A percentile compares a stretch with the other conserved stretches of the same genome.
phyloP scores from a whole-genome alignment of 2,329 filamentous ascomycete species.

The Paracoccidioides brasiliensis region DNA sequence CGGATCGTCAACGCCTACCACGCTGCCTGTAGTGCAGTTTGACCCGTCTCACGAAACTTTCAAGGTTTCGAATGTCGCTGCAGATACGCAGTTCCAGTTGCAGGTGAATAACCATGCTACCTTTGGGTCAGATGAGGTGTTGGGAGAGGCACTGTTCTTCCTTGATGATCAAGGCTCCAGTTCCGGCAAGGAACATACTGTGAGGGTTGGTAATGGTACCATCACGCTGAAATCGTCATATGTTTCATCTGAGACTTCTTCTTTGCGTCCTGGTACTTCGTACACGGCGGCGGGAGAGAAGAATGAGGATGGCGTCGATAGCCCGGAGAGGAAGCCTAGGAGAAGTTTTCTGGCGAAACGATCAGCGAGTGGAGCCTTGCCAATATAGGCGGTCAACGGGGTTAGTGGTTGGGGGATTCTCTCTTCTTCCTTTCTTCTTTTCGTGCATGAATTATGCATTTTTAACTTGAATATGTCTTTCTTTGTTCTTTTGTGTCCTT shows the following conservation, averaged over 20 bases:
- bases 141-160: conserved; percentile 81
- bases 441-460: not conserved
- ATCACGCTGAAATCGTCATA: conserved; percentile 67
- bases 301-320: conserved; percentile 18
- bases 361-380: conserved; percentile 15
- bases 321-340: conserved; percentile 30
- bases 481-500: too few species aligned
- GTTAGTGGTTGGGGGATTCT: not conserved
- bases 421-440: not conserved
- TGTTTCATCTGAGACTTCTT: conserved; percentile 34
- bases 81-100: conserved; percentile 76
- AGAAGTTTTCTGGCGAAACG: conserved; percentile 37
- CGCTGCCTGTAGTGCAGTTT: conserved; percentile 42
- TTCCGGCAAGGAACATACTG: conserved; percentile 53
- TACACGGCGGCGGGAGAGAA: conserved; percentile 20
- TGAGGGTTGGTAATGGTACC: conserved; percentile 59
- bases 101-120: conserved; percentile 74
- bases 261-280: conserved; percentile 24
- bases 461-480: not conserved
- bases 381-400: not conserved
- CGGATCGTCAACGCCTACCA: conserved; percentile 3
- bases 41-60: conserved; percentile 57
- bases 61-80: conserved; percentile 55
- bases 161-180: conserved; percentile 65
- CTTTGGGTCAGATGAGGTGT: conserved; percentile 67